phyloP scores from a whole-genome alignment of 768 basidiomycete genomes.

The Paxillus involutus region DNA sequence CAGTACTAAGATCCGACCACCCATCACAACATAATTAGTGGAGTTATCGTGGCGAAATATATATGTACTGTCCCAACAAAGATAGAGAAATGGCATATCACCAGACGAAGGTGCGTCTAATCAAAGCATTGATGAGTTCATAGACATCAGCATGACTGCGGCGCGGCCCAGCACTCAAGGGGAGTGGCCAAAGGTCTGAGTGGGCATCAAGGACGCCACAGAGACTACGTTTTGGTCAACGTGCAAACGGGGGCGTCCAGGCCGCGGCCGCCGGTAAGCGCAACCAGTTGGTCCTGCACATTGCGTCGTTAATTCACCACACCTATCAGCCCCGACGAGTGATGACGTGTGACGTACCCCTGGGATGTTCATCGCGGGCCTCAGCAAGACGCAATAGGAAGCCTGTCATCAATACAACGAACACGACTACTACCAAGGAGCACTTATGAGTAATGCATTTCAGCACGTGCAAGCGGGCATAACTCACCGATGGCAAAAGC shows the following conservation, averaged over 20 bases:
- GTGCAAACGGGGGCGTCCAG: background rate
- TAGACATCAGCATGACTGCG: no score
- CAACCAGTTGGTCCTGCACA: background rate
- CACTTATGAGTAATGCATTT: background rate
- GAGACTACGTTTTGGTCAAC: background rate
- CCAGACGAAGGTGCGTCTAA: background rate
- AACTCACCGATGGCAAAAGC: conserved; percentile 6
- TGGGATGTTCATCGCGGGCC: background rate
- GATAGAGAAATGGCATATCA: no score
- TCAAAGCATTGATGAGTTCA: no score
- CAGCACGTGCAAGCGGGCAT: background rate
- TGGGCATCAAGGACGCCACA: background rate
- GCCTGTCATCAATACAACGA: background rate
- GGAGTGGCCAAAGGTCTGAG: background rate
- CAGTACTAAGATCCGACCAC: no score
- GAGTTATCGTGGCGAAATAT: no score
- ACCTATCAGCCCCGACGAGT: background rate
- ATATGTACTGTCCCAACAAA: no score
- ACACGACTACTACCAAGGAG: background rate
- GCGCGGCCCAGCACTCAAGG: no score
- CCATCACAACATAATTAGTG: no score
- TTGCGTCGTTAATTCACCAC: background rate
- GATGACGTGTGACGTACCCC: background rate
- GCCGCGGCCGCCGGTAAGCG: background rate
- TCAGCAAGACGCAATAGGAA: background rate